Conservation (phyloP, 495 filamentous ascomycete species). For the Gamarada debralockiae region DNA sequence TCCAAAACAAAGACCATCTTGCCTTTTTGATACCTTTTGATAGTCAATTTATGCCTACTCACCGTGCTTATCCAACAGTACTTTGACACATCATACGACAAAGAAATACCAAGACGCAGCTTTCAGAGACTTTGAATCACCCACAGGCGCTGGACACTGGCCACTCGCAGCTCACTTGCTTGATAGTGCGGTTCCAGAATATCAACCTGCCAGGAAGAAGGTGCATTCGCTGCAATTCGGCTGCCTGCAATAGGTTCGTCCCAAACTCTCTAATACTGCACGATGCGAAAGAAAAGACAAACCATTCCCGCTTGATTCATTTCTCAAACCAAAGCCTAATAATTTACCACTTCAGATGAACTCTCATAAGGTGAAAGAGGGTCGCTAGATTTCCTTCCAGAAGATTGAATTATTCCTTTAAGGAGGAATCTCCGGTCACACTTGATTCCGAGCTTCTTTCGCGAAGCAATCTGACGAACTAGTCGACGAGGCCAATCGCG, state of each 20-base stretch:
- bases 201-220: constrained; percentile 16
- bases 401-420: constrained; percentile 14
- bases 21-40: neutral
- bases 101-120: constrained; percentile 15
- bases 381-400: constrained; percentile 21
- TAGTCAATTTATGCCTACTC: neutral
- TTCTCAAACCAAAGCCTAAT: constrained; percentile 33
- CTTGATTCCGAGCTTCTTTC: constrained; percentile 8
- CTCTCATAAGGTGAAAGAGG: constrained; percentile 15
- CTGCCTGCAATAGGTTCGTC: constrained; percentile 36
- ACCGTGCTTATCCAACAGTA: constrained; percentile 6
- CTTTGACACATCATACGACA: constrained; percentile 19
- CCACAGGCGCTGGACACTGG: constrained; percentile 14
- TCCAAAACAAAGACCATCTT: constrained; percentile 19
- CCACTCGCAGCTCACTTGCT: constrained; percentile 19
- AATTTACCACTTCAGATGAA: constrained; percentile 27
- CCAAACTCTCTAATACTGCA: constrained; percentile 29
- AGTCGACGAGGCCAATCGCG: neutral
- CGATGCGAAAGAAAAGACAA: constrained; percentile 25
- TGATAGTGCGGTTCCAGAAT: constrained; percentile 22
- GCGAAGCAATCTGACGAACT: constrained; percentile 1
- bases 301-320: constrained; percentile 23
- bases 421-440: constrained; percentile 11
- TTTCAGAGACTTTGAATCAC: constrained; percentile 16
- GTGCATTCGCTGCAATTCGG: constrained; percentile 24